phyloP scores from a whole-genome alignment of 257 asterid species.

The Solanum phureja region DNA sequence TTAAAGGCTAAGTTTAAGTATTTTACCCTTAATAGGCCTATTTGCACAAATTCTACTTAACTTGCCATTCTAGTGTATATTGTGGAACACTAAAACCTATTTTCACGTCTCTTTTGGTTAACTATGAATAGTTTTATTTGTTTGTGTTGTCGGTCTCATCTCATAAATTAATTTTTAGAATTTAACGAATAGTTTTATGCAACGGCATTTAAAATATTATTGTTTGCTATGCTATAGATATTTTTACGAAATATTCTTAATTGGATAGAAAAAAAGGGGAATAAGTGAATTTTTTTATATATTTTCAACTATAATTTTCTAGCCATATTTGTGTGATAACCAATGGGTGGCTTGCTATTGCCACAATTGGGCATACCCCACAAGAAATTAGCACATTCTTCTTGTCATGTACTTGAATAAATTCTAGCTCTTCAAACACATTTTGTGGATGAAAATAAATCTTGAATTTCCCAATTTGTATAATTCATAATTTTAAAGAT shows the following conservation, averaged over 20 bases:
- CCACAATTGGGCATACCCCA: constrained; percentile 21
- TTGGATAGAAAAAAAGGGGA: background rate
- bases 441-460: background rate
- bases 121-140: background rate
- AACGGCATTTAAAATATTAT: background rate
- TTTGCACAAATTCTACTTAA: background rate
- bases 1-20: background rate
- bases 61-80: background rate
- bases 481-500: background rate
- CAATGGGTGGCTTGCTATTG: constrained; percentile 36
- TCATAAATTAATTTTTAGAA: background rate
- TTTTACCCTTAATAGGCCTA: background rate
- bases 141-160: background rate
- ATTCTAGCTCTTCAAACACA: background rate
- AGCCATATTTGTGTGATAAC: constrained; percentile 30
- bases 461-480: background rate
- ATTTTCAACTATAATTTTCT: background rate
- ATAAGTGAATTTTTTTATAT: background rate
- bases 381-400: background rate
- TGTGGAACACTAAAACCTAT: background rate
- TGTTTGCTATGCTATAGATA: background rate
- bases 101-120: background rate
- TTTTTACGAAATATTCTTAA: background rate
- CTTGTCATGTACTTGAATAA: background rate
- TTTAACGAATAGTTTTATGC: background rate